These are phyloP conservation scores for Fusarium nanum DNA, from an alignment of 2,329 filamentous ascomycete species.

Conservation along the genomic window DNA sequence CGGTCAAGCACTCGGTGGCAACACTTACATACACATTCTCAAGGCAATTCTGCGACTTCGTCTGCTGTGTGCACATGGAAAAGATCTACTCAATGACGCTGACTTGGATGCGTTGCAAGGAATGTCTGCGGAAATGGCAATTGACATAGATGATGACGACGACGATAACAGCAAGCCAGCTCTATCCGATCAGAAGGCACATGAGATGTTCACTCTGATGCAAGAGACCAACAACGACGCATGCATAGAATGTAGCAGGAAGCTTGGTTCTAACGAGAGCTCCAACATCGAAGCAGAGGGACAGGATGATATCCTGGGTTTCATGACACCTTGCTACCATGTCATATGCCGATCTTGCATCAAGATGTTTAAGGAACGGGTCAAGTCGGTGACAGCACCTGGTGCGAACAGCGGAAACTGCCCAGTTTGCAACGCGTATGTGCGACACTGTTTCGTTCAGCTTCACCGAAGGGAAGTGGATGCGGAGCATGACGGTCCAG, in stretches of 20 bases:
- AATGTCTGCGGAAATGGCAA: constrained; percentile 84
- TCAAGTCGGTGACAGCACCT: constrained; percentile 54
- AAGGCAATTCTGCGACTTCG: constrained; percentile 91
- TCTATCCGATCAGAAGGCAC: constrained; percentile 78
- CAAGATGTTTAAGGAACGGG: constrained; percentile 66
- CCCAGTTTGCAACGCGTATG: constrained; percentile 73
- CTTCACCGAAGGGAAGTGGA: constrained; percentile 73
- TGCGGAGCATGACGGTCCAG: constrained; percentile 66
- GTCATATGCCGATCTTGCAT: constrained; percentile 83
- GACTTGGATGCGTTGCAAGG: constrained; percentile 85
- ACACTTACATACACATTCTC: constrained; percentile 92
- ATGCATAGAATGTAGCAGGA: constrained; percentile 77
- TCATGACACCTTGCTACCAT: constrained; percentile 89
- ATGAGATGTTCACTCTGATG: constrained; percentile 87
- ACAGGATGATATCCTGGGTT: constrained; percentile 75
- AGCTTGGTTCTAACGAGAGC: constrained; percentile 67
- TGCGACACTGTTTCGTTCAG: constrained; percentile 73
- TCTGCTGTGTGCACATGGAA: constrained; percentile 92
- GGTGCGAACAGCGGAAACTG: constrained; percentile 66
- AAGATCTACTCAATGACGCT: constrained; percentile 85
- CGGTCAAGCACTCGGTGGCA: constrained; percentile 78
- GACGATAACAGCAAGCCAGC: constrained; percentile 69
- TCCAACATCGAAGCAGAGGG: constrained; percentile 69
- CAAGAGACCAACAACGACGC: constrained; percentile 81
- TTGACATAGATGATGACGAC: constrained; percentile 87